phyloP scores from a whole-genome alignment of 2,329 filamentous ascomycete species.

The Colletotrichum graminicola region DNA sequence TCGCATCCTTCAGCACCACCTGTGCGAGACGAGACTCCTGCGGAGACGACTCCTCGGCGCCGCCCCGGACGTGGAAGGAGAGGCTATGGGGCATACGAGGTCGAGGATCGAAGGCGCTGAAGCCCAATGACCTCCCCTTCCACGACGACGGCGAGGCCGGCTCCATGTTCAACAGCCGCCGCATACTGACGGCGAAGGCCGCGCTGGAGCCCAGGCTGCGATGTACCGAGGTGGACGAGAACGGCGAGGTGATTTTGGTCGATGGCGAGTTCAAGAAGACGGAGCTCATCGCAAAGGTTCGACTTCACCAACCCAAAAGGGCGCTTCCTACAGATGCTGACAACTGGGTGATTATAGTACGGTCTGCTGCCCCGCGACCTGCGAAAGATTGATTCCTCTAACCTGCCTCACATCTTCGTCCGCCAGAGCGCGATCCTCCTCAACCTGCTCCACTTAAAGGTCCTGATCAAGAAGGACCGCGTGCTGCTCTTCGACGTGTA shows the following conservation, averaged over 20 bases:
- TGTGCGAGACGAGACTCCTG: constrained; percentile 44
- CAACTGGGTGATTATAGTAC: constrained; percentile 69
- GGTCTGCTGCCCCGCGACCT: constrained; percentile 93
- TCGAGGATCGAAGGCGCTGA: constrained; percentile 57
- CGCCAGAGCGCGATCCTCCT: constrained; percentile 93
- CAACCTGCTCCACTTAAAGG: constrained; percentile 95
- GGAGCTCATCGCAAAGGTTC: constrained; percentile 92
- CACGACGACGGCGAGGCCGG: constrained; percentile 70
- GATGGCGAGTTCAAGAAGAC: constrained; percentile 98
- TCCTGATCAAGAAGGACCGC: constrained; percentile 93
- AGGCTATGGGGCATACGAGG: constrained; percentile 60
- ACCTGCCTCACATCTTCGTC: constrained; percentile 94
- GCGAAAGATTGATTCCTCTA: constrained; percentile 96
- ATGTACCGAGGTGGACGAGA: constrained; percentile 95
- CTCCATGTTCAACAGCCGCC: constrained; percentile 76
- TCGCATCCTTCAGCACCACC: constrained; percentile 50
- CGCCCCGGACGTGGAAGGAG: constrained; percentile 60
- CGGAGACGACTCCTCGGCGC: constrained; percentile 45
- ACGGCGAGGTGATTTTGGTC: constrained; percentile 90
- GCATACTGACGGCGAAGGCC: constrained; percentile 79
- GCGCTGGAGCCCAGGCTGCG: constrained; percentile 87
- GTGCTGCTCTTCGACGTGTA: constrained; percentile 97
- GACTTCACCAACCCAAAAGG: constrained; percentile 36
- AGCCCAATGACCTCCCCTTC: constrained; percentile 70
- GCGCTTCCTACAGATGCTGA: constrained; percentile 7